phyloP scores from a whole-genome alignment of 1,284 basidiomycete species.

The Pseudomicrostroma phylloplanum region DNA sequence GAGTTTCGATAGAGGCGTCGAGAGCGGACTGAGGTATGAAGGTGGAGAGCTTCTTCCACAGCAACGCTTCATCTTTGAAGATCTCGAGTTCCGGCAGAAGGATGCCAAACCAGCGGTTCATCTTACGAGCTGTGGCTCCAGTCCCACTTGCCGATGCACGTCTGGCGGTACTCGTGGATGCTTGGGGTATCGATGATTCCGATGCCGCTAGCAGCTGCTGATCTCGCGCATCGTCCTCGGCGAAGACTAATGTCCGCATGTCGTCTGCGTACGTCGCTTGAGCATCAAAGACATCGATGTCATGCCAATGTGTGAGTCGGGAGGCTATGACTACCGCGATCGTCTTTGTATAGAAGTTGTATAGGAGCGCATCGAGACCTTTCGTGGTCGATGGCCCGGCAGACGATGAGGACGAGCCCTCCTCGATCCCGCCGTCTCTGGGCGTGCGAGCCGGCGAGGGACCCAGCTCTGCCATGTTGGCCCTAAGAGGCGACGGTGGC shows the following conservation, averaged over 20 bases:
- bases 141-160: no score
- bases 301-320: slow-evolving; percentile 5
- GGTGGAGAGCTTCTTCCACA: neutral
- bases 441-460: no score
- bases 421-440: no score
- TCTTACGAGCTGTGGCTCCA: neutral
- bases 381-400: no score
- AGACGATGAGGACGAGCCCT: no score
- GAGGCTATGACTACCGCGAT: neutral
- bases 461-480: no score
- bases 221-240: neutral
- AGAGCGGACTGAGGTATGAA: neutral
- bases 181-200: neutral
- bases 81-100: slow-evolving; percentile 1
- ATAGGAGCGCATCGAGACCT: neutral
- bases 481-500: no score
- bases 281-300: neutral
- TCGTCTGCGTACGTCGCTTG: neutral
- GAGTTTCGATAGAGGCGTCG: slow-evolving; percentile 5
- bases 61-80: neutral
- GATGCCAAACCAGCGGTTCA: neutral
- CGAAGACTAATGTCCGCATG: neutral
- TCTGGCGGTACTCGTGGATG: neutral
- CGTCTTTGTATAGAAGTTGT: slow-evolving; percentile 6
- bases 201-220: neutral